Base-by-base conservation (phyloP, 2,329 filamentous ascomycete genomes). In the Orbilia brochopaga region DNA sequence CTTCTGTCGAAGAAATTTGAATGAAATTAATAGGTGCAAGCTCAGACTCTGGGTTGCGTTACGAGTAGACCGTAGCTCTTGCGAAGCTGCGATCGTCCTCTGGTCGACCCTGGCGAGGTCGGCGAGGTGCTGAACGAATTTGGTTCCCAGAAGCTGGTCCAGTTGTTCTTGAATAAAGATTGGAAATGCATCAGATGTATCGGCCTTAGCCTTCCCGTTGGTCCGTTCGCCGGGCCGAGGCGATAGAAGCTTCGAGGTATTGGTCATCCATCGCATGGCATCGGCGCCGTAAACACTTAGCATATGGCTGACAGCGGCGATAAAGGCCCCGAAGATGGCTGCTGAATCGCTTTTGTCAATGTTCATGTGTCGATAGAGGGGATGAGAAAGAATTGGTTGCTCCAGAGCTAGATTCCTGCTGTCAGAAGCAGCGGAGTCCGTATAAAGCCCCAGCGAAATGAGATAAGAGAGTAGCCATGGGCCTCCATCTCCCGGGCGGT, bases 391-490 rank as follows among this genome's bases (percentile, higher is more conserved):
- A 17, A 64, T 48, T 23, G 13, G 17, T 19, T 17, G 40, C 27
- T 21, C 21, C 40, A 13, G 54, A n/a, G 27, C 44, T 58, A 32
- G 53, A 50, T 48, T 17, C 44, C 2, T 23, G 8, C 2, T 23
- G 8, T 19, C 8, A 6, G 44, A 48, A 19, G 19, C 11, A 6
- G 17, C 44, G 2, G 19, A 48, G 19, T 48, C 44, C 15, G 44
- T 2, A 21, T 15, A 21, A 48, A 48, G 44, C 1, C 40, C 40
- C 8, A 70, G 50, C 4, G 59, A 54, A 21, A 59, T 30, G 10
- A 70, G 53, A 24, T 59, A 70, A 10, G 66, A 63, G 7, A 70
- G 27, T 15, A 70, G 30, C 66, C 66, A 70, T 13, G 63, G 32
- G 8, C 48, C 32, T 17, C 24, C 44, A 13, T 60, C 59, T 8